Conservation (phyloP, 116 monocot genomes). For the Cymodocea nodosa region DNA sequence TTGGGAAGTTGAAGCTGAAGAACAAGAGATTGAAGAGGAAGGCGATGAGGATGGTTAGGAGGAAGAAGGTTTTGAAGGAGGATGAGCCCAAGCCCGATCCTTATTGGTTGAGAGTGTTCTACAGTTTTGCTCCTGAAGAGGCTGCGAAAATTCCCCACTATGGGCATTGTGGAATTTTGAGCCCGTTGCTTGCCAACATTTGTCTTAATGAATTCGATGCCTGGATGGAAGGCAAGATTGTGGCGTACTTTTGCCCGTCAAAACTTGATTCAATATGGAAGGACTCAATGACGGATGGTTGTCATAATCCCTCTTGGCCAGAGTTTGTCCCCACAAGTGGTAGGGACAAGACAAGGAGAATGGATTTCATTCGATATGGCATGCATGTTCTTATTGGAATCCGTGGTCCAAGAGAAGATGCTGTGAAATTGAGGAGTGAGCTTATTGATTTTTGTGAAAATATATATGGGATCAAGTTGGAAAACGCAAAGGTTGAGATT, state of each 20-base stretch:
- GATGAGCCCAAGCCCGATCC: slow-evolving; percentile 75
- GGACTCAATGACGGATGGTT: slow-evolving; percentile 44
- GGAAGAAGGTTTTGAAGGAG: slow-evolving; percentile 51
- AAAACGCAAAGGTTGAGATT: slow-evolving; percentile 45
- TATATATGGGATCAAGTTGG: slow-evolving; percentile 31
- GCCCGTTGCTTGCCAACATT: slow-evolving; percentile 47
- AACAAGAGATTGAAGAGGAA: slow-evolving; percentile 67
- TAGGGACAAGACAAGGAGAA: slow-evolving; percentile 43
- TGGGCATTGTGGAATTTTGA: slow-evolving; percentile 59
- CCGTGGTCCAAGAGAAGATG: slow-evolving; percentile 65
- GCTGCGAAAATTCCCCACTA: slow-evolving; percentile 34
- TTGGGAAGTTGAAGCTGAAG: slow-evolving; percentile 11
- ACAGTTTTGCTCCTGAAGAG: slow-evolving; percentile 48
- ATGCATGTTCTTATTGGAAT: slow-evolving; percentile 55
- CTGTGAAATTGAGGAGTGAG: slow-evolving; percentile 34
- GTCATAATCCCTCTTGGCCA: slow-evolving; percentile 69
- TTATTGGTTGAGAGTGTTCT: slow-evolving; percentile 68
- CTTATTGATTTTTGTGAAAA: slow-evolving; percentile 56
- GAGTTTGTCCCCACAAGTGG: slow-evolving; percentile 66
- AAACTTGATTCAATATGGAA: slow-evolving; percentile 63
- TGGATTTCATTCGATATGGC: slow-evolving; percentile 70
- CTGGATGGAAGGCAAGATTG: slow-evolving; percentile 60
- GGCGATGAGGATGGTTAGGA: slow-evolving; percentile 36
- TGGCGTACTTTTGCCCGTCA: slow-evolving; percentile 34
- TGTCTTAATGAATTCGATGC: slow-evolving; percentile 49